Evolutionary conservation across 2,329 filamentous ascomycete genomes (phyloP).

Genomic region (Trichophyton simii): DNA sequence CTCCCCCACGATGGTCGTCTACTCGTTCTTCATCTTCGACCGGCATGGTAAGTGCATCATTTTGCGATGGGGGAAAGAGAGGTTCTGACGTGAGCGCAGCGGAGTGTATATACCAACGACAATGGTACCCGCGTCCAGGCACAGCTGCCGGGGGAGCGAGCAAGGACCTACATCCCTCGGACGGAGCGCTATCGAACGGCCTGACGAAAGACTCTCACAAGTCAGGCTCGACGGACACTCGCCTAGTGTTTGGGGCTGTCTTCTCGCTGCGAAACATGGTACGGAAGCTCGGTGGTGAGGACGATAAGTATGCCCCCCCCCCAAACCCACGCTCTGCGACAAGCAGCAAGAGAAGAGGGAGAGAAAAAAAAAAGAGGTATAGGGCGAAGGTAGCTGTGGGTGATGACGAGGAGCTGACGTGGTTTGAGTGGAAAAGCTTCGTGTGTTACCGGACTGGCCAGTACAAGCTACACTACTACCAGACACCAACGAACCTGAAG

Average conservation of each 20-base stretch:
- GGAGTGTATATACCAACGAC: constrained; percentile 91
- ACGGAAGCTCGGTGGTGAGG: constrained; percentile 81
- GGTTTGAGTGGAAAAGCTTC: constrained; percentile 46
- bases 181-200: constrained; percentile 25
- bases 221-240: constrained; percentile 65
- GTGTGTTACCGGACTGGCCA: constrained; percentile 84
- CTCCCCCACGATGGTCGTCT: constrained; percentile 60
- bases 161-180: constrained; percentile 27
- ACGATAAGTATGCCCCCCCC: constrained; percentile 49
- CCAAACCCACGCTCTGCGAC: background rate
- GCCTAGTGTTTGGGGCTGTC: constrained; percentile 92
- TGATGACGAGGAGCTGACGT: background rate
- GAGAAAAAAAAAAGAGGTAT: background rate
- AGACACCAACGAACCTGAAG: constrained; percentile 89
- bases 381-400: background rate
- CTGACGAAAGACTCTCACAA: constrained; percentile 22
- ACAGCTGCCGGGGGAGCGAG: constrained; percentile 24
- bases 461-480: constrained; percentile 98
- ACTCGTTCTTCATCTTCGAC: constrained; percentile 98
- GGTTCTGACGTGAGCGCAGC: constrained; percentile 42
- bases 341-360: background rate
- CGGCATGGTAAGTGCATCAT: constrained; percentile 59
- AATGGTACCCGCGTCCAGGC: constrained; percentile 54
- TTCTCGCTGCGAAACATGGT: constrained; percentile 96
- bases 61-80: background rate